Evolutionary conservation across 495 filamentous ascomycete species (phyloP).

Genomic region (Staphylotrichum tortipilum): DNA sequence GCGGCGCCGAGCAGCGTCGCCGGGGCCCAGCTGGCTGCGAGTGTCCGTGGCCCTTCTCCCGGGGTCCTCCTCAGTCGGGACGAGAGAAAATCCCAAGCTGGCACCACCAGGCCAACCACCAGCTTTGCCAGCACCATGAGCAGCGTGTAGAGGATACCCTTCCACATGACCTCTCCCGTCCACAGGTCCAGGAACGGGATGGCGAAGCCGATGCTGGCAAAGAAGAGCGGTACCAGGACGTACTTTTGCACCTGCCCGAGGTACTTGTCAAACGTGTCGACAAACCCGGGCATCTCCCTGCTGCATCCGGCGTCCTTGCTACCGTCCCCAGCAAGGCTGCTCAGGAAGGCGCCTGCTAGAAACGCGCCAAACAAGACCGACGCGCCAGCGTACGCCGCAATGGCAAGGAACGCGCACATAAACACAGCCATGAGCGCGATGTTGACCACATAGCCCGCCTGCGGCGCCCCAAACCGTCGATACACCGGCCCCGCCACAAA

Average conservation of each 20-base stretch:
- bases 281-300: conserved; percentile 19
- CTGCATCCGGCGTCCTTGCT: conserved; percentile 18
- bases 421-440: conserved; percentile 13
- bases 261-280: conserved; percentile 47
- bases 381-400: conserved; percentile 44
- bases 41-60: not conserved
- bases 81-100: conserved; percentile 24
- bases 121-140: conserved; percentile 63
- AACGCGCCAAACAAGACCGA: conserved; percentile 66
- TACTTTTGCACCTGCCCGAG: conserved; percentile 40
- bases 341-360: conserved; percentile 52
- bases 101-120: conserved; percentile 54
- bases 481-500: conserved; percentile 11
- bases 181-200: conserved; percentile 71
- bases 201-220: conserved; percentile 72
- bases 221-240: conserved; percentile 67
- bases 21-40: conserved; percentile 24
- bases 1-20: conserved; percentile 27
- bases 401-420: conserved; percentile 16
- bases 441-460: conserved; percentile 2
- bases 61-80: not conserved
- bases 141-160: conserved; percentile 59
- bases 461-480: conserved; percentile 3
- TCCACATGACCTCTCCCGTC: conserved; percentile 53
- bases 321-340: conserved; percentile 20